Evolutionary conservation across 2,329 filamentous ascomycete genomes (phyloP).

Genomic region (Talaromyces sp.): DNA sequence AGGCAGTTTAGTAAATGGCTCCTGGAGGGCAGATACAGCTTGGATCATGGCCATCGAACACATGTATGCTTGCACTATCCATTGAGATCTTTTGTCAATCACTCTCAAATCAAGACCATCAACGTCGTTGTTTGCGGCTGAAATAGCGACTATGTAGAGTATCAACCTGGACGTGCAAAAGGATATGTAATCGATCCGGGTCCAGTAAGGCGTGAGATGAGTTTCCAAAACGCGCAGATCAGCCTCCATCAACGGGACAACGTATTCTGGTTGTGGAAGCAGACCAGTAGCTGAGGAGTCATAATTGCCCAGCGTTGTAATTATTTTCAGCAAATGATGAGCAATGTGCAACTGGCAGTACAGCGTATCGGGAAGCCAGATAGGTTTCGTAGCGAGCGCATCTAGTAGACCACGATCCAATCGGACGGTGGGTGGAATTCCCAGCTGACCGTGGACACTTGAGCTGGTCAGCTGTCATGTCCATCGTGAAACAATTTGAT

Average conservation of each 20-base stretch:
- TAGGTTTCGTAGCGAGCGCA: conserved; percentile 12
- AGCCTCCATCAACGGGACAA: conserved; percentile 11
- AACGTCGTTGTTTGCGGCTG: background rate
- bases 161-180: conserved; percentile 15
- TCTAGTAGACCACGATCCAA: conserved; percentile 18
- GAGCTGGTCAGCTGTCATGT: background rate
- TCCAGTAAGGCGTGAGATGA: conserved; percentile 12
- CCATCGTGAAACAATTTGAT: background rate
- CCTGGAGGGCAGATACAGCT: conserved; percentile 2
- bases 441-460: conserved; percentile 17
- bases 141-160: conserved; percentile 15
- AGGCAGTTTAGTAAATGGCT: conserved; percentile 1
- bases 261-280: background rate
- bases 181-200: conserved; percentile 12
- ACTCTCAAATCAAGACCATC: background rate
- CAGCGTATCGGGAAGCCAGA: conserved; percentile 17
- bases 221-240: conserved; percentile 12
- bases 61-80: conserved; percentile 11
- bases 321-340: conserved; percentile 8
- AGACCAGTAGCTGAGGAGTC: background rate
- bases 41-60: conserved; percentile 1
- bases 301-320: conserved; percentile 7
- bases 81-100: background rate
- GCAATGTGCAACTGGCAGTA: conserved; percentile 19
- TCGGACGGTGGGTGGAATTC: conserved; percentile 17